Evolutionary conservation across 2,329 filamentous ascomycete species (phyloP).

Genomic region (Leptographium wingfieldii): DNA sequence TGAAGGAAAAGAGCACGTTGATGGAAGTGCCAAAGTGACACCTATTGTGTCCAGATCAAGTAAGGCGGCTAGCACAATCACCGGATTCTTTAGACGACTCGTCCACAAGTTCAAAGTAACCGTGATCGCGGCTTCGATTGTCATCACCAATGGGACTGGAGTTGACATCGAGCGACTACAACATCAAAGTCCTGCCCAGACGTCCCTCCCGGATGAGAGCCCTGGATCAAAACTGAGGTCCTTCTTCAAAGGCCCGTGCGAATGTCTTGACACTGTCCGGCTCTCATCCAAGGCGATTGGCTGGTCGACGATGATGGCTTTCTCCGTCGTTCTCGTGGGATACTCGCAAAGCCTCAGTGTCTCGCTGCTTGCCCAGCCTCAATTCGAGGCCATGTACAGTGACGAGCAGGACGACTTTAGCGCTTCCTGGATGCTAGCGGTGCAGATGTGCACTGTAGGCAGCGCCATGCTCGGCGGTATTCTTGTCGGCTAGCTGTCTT

Average conservation of each 20-base stretch:
- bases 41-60: background rate
- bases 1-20: background rate
- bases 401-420: constrained; percentile 7
- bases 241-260: background rate
- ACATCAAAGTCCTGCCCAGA: background rate
- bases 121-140: background rate
- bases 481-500: constrained; percentile 11
- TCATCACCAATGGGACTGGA: background rate
- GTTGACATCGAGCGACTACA: background rate
- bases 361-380: constrained; percentile 14
- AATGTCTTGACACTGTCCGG: background rate
- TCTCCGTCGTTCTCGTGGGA: constrained; percentile 13
- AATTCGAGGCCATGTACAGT: constrained; percentile 17
- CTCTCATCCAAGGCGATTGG: constrained; percentile 7
- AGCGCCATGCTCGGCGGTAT: constrained; percentile 12
- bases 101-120: background rate
- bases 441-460: constrained; percentile 12
- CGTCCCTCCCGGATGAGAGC: background rate
- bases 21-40: background rate
- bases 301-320: constrained; percentile 12
- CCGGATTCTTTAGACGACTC: background rate
- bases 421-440: constrained; percentile 11
- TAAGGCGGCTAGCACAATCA: background rate
- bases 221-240: background rate
- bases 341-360: constrained; percentile 13